These are phyloP conservation scores for Zygotorulaspora sp. DNA, from an alignment of 805 yeast genomes.

Conservation along the genomic window DNA sequence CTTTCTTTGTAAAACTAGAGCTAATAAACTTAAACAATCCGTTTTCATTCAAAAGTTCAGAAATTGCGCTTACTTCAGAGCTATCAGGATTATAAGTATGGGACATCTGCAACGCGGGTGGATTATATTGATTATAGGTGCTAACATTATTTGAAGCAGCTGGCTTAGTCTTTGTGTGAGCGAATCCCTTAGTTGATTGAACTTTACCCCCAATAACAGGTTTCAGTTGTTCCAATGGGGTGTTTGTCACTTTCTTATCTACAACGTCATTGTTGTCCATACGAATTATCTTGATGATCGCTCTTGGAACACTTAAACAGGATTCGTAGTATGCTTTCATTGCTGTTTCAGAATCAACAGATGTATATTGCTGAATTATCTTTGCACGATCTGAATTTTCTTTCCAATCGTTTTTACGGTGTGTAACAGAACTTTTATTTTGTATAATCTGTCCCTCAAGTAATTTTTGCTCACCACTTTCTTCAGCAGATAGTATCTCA, in stretches of 20 bases:
- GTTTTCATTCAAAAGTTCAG: constrained; percentile 35
- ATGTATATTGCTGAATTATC: constrained; percentile 23
- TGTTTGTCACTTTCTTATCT: constrained; percentile 1
- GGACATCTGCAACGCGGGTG: background rate
- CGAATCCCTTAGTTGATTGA: constrained; percentile 30
- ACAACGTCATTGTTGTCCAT: constrained; percentile 1
- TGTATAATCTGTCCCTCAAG: constrained; percentile 13
- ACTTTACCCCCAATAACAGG: constrained; percentile 34
- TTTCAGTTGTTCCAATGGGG: constrained; percentile 7
- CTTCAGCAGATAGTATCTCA: constrained; percentile 17
- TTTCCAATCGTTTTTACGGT: constrained; percentile 13
- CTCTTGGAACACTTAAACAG: constrained; percentile 28
- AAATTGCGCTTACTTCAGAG: constrained; percentile 35
- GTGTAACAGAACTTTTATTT: background rate
- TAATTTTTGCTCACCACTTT: constrained; percentile 12
- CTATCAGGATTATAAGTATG: constrained; percentile 7
- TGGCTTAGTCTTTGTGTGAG: constrained; percentile 12
- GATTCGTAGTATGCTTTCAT: constrained; percentile 30
- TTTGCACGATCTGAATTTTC: constrained; percentile 18
- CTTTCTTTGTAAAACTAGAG: constrained; percentile 38
- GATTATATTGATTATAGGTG: background rate
- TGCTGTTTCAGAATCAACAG: constrained; percentile 17
- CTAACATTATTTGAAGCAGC: constrained; percentile 3
- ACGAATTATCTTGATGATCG: constrained; percentile 38
- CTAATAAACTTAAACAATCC: constrained; percentile 35